Base-by-base conservation (phyloP, 192 early-diverging fungal species). In the Umbelopsis sp. region DNA sequence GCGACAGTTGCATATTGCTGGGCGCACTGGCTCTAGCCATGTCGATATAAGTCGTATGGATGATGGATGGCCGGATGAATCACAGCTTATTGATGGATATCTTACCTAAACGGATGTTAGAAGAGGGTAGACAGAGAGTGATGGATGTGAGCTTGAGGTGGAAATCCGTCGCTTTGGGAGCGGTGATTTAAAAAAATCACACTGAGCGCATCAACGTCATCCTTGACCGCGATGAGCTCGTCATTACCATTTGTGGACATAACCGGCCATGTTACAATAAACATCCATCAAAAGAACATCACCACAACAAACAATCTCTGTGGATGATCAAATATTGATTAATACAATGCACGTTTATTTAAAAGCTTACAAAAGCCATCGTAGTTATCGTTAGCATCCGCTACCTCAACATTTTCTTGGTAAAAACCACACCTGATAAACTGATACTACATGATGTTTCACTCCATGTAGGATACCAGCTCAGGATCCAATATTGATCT, bases 401-500 rank as follows among this genome's bases (percentile, higher is more conserved):
- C 11, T n/a, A 33, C 0, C 2, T 6, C 11, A 11, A 35, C 4
- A 27, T 1, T 23, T 2, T 3, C 13, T 33, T 16, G 30, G 12
- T 35, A 35, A 61, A 61, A 13, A 8, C 33, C 13, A 61, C 55
- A 7, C 55, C 55, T 35, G 55, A 35, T 18, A 61, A 25, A 8
- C 23, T 13, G 33, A 61, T 61, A 6, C 23, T 61, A 12, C 55
- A 35, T 13, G 25, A 4, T 18, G 27, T 30, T 61, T 61, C 55
- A n/a, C 55, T 61, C 55, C 55, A 61, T 5, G 33, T 30, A 6
- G 55, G 55, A 13, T 30, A 25, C 74, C 68, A 75, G 10, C 41
- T n/a, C 27, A 75, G 48, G 49, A 66, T 66, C 74, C 74, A 75
- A 52, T 75, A 70, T 18, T 49, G 12, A 21, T 70, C 64, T 10